Evolutionary conservation across 306 rosid genomes (phyloP), one percentile per base, ranked within the genome.

Genomic region (Prunus padus): DNA sequence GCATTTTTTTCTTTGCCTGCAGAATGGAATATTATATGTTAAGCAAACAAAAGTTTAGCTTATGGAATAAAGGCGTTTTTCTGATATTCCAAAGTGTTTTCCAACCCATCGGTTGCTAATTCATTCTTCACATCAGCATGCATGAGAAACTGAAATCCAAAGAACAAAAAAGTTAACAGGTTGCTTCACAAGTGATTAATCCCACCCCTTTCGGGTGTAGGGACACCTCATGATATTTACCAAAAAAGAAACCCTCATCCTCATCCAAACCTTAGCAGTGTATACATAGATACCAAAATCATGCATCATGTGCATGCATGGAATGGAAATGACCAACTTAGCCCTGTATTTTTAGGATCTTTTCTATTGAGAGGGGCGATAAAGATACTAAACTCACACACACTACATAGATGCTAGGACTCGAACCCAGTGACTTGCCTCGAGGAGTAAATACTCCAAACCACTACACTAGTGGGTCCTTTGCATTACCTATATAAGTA

Each of bases 101-200:
- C 25, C 19, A 52, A 33, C 63, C 20, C 50, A 20, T 7, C 1
- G 15, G 8, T 15, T 71, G 14, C 50, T 3, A 61, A 59, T 59
- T 69, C 75, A 54, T 59, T 50, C 50, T 54, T 22, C n/a, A 70
- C 19, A n/a, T 16, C 26, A 50, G 4, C 49, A 30, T 10, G 31
- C 11, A 3, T 42, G 40, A 30, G 37, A 69, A 31, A 13, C 5
- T 20, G 10, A 20, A 31, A 55, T 6, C 33, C 16, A 71, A 42
- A 40, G 23, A 67, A 3, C 19, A 15, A 37, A 37, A 28, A 57
- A 8, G 67, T 40, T 55, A 11, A 16, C 2, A 23, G 16, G 76
- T 72, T 71, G 50, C 15, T 51, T 22, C 22, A 28, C 65, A 71
- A n/a, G n/a, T n/a, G n/a, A n/a, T n/a, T n/a, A n/a, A n/a, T n/a